These are phyloP conservation scores for Microdochium trichocladiopsis DNA, from an alignment of 2,329 filamentous ascomycete species.

Conservation along the genomic window DNA sequence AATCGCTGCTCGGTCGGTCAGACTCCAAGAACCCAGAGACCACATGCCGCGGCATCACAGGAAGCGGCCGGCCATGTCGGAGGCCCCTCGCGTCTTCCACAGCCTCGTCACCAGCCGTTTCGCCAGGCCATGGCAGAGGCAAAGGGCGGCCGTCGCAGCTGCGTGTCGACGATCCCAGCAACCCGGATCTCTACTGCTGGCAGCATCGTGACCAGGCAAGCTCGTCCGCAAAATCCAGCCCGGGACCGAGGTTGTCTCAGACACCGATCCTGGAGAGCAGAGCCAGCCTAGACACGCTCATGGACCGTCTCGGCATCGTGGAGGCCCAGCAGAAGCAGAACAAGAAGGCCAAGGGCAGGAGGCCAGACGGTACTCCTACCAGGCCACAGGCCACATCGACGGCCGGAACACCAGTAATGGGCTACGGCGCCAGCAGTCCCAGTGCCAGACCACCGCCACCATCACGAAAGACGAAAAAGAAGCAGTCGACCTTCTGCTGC, in stretches of 20 bases:
- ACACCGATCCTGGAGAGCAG: conserved; percentile 55
- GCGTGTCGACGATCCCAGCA: conserved; percentile 41
- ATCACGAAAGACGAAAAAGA: conserved; percentile 19
- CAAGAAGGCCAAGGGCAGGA: neutral
- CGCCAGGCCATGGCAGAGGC: conserved; percentile 11
- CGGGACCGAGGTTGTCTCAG: conserved; percentile 31
- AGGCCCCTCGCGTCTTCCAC: conserved; percentile 52
- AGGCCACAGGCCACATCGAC: conserved; percentile 10
- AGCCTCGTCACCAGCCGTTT: conserved; percentile 19
- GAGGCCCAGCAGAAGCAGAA: conserved; percentile 45
- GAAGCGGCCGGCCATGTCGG: conserved; percentile 75
- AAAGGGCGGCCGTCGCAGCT: conserved; percentile 21
- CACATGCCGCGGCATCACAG: conserved; percentile 84
- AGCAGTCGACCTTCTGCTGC: conserved; percentile 35
- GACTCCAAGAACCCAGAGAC: conserved; percentile 79
- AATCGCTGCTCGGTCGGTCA: conserved; percentile 68
- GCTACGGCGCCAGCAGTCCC: conserved; percentile 8
- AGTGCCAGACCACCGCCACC: conserved; percentile 9
- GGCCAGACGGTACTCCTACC: conserved; percentile 11
- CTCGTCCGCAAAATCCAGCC: conserved; percentile 35
- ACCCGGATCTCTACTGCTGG: conserved; percentile 76
- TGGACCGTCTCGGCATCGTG: conserved; percentile 71
- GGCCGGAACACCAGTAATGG: conserved; percentile 17
- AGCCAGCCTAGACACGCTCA: conserved; percentile 80
- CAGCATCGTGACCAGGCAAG: conserved; percentile 86